Percentiles rank a stretch among this genome's conserved stretches.
These are phyloP conservation scores for Phyllosticta capitalensis DNA, from an alignment of 2,329 filamentous ascomycete species.

Conservation along the genomic window DNA sequence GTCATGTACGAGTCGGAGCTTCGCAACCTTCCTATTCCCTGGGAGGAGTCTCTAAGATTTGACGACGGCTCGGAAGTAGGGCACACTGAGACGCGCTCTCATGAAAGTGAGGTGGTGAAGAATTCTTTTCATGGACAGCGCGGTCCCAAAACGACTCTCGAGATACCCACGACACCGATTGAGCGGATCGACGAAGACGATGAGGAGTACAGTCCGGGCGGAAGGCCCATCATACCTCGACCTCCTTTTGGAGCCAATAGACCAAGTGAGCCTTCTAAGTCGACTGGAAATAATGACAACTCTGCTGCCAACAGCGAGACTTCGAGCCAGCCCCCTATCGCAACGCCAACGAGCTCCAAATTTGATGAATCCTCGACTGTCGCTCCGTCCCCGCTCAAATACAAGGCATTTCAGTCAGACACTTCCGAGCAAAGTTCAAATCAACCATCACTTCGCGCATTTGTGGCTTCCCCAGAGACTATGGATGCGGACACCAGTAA, in stretches of 20 bases:
- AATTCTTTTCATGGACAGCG: conserved; percentile 5
- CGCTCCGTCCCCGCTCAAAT: background rate
- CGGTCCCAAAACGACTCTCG: conserved; percentile 4
- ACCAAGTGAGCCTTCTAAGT: conserved; percentile 12
- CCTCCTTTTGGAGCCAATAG: conserved; percentile 11
- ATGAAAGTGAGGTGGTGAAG: background rate
- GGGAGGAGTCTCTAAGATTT: background rate
- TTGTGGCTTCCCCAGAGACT: background rate
- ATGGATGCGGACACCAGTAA: background rate
- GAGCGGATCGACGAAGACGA: conserved; percentile 11
- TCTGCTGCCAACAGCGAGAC: conserved; percentile 5
- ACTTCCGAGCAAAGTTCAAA: background rate
- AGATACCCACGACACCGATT: background rate
- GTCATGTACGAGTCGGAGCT: conserved; percentile 25
- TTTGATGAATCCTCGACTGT: conserved; percentile 15
- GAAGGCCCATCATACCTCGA: conserved; percentile 37
- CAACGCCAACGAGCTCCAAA: conserved; percentile 27
- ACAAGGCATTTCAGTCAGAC: background rate
- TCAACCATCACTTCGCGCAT: background rate
- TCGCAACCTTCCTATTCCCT: conserved; percentile 27
- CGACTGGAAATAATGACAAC: conserved; percentile 14
- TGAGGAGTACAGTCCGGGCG: conserved; percentile 43
- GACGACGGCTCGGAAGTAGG: background rate
- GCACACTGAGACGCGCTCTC: background rate
- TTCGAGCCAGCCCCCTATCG: conserved; percentile 21